Evolutionary conservation across 2,329 filamentous ascomycete genomes (phyloP), one percentile per base, ranked within the genome.

Genomic region (Exophiala sp.): DNA sequence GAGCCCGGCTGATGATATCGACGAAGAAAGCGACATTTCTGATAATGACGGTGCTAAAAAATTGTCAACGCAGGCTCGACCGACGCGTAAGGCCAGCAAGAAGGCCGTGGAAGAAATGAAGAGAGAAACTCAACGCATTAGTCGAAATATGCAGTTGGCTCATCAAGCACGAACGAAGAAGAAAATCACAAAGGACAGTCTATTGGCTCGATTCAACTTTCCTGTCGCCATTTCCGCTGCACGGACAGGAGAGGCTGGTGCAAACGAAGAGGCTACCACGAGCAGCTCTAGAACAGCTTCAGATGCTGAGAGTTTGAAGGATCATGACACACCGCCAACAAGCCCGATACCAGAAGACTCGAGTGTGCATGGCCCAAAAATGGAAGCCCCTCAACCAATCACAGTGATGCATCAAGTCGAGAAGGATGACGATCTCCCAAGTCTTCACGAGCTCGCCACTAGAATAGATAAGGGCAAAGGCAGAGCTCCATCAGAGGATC

Each of bases 71-170:
- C 51, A 58, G 32, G 77, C 80, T 21, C 83, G 86, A 3, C 86
- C 90, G 4, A 80, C 82, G 8, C 83, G 94, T 10, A 95, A 94
- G 68, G 91, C 94, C 0, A 92, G 91, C 75, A 97, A 92, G 74
- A 96, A 91, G 72, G 94, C 94, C 0, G 69, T 96, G 39, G 89
- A 96, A 67, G 92, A 97, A 63, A 96, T 99, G 87, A 87, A 88
- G 64, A 83, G 90, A 54, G 94, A 99, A 71, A 96, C 92, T 1
- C 94, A 99, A 73, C 84, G 94, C 29, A 83, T 99, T 74, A 86
- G 83, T 62, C 82, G 94, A 61, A 95, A 88, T 66, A 88, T 96
- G 82, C 92, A 97, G 70, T 80, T 99, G 45, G 84, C 88, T 1
- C 91, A 97, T 69, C 86, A 96, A 67, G 88, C 89, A 20, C 89